Percentiles rank a stretch among this genome's conserved stretches.
Evolutionary conservation across 2,329 filamentous ascomycete genomes (phyloP).

Genomic region (Triangularia setosa): DNA sequence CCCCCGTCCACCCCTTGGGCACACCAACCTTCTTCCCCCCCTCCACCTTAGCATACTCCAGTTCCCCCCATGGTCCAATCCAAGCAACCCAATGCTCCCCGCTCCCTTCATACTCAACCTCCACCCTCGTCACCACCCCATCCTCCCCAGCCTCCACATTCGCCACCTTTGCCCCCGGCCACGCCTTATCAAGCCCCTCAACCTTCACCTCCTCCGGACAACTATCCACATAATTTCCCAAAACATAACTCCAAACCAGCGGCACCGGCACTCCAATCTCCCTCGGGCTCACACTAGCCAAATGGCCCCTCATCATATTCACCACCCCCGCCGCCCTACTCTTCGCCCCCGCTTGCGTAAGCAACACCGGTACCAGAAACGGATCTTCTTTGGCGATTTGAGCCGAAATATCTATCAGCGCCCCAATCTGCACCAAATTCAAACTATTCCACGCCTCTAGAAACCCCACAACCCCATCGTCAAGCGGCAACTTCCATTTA

Average conservation of each 20-base stretch:
- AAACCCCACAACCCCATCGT: slow-evolving; percentile 28
- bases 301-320: slow-evolving; percentile 38
- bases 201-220: slow-evolving; percentile 27
- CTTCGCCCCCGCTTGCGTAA: slow-evolving; percentile 34
- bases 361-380: slow-evolving; percentile 33
- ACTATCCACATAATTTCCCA: slow-evolving; percentile 28
- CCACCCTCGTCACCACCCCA: slow-evolving; percentile 20
- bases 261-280: slow-evolving; percentile 32
- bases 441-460: slow-evolving; percentile 27
- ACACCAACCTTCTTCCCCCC: slow-evolving; percentile 28
- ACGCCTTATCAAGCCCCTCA: slow-evolving; percentile 16
- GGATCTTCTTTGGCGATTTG: slow-evolving; percentile 30
- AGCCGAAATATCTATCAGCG: slow-evolving; percentile 30
- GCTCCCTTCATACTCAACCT: slow-evolving; percentile 22
- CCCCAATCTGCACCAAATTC: slow-evolving; percentile 32
- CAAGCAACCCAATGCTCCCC: slow-evolving; percentile 32
- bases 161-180: slow-evolving; percentile 27
- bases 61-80: slow-evolving; percentile 35
- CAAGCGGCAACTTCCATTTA: slow-evolving; percentile 25
- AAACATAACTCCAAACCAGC: slow-evolving; percentile 34
- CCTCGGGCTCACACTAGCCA: slow-evolving; percentile 31
- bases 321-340: slow-evolving; percentile 34
- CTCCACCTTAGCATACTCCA: slow-evolving; percentile 30
- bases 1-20: slow-evolving; percentile 32
- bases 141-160: slow-evolving; percentile 18